Conservation (phyloP, 768 basidiomycete genomes). For the Lyophyllum shimeji region DNA sequence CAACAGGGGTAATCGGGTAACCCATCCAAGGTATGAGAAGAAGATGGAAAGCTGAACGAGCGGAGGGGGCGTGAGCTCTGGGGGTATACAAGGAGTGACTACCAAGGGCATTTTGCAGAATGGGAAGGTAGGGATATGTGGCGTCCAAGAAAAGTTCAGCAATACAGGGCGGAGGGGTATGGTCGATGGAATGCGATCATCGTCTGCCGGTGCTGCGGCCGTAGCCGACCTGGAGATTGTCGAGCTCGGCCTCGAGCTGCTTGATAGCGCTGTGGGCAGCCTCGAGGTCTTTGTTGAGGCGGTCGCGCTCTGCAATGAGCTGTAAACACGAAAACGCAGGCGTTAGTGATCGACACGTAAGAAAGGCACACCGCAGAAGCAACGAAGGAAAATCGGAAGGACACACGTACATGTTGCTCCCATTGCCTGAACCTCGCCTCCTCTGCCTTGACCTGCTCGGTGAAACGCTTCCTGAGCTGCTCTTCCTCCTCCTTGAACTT, state of each 20-base stretch:
- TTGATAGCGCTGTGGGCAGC: constrained; percentile 91
- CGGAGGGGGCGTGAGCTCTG: not conserved
- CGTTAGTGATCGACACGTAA: constrained; percentile 3
- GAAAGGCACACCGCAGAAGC: not conserved
- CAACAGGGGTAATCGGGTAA: not conserved
- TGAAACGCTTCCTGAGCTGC: constrained; percentile 93
- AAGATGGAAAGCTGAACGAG: not conserved
- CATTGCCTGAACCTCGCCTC: constrained; percentile 97
- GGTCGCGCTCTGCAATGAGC: constrained; percentile 98
- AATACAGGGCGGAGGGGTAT: not conserved
- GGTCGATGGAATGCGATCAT: constrained; percentile 30
- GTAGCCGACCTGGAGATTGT: constrained; percentile 85
- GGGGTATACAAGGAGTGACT: constrained; percentile 11
- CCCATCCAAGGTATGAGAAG: constrained; percentile 5
- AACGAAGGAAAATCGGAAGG: constrained; percentile 2
- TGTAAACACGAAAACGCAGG: constrained; percentile 30
- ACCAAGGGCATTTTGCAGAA: constrained; percentile 15
- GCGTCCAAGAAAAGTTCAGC: constrained; percentile 16
- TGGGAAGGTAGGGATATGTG: constrained; percentile 5
- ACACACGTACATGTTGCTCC: constrained; percentile 88
- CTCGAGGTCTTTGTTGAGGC: constrained; percentile 99
- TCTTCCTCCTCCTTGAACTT: constrained; percentile 99
- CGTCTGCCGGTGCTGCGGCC: constrained; percentile 71
- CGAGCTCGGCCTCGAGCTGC: constrained; percentile 85
- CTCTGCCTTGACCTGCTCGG: constrained; percentile 99